Evolutionary conservation across 2,329 filamentous ascomycete genomes (phyloP).

Genomic region (Paecilomyces formosus): DNA sequence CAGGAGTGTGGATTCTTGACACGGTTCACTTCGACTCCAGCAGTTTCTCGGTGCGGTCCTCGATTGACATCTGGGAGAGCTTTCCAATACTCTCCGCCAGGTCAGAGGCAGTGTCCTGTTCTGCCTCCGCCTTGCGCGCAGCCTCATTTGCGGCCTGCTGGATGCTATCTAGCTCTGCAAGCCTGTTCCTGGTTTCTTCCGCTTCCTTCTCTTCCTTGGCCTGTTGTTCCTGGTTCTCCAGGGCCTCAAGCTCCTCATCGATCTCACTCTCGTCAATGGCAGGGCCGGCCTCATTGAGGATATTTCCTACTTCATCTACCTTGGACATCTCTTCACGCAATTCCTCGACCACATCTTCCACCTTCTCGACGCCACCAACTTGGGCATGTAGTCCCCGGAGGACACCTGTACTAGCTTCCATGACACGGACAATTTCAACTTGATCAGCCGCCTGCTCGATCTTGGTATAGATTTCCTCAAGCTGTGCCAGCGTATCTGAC

Average conservation of each 20-base stretch:
- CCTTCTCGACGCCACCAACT: slow-evolving; percentile 67
- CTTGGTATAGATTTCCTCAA: slow-evolving; percentile 75
- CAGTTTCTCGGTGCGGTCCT: slow-evolving; percentile 20
- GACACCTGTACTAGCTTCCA: slow-evolving; percentile 69
- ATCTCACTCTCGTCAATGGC: slow-evolving; percentile 73
- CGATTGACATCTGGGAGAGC: slow-evolving; percentile 35
- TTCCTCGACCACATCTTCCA: slow-evolving; percentile 67
- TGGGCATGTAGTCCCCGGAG: slow-evolving; percentile 66
- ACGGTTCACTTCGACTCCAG: background rate
- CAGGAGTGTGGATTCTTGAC: background rate
- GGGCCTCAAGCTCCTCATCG: slow-evolving; percentile 74
- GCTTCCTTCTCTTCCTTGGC: slow-evolving; percentile 44
- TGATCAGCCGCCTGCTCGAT: slow-evolving; percentile 83
- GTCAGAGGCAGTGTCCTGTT: slow-evolving; percentile 19
- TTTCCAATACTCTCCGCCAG: slow-evolving; percentile 32
- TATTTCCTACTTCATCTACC: slow-evolving; percentile 72
- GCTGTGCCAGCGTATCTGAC: slow-evolving; percentile 65
- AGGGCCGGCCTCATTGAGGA: slow-evolving; percentile 59
- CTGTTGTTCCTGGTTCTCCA: slow-evolving; percentile 56
- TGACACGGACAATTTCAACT: slow-evolving; percentile 71
- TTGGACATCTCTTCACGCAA: slow-evolving; percentile 73
- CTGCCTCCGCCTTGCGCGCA: slow-evolving; percentile 19
- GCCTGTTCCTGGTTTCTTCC: slow-evolving; percentile 37
- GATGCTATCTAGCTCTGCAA: slow-evolving; percentile 42
- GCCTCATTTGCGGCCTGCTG: slow-evolving; percentile 36